Evolutionary conservation across 2,329 filamentous ascomycete genomes (phyloP).

Genomic region (Talaromyces piceae): DNA sequence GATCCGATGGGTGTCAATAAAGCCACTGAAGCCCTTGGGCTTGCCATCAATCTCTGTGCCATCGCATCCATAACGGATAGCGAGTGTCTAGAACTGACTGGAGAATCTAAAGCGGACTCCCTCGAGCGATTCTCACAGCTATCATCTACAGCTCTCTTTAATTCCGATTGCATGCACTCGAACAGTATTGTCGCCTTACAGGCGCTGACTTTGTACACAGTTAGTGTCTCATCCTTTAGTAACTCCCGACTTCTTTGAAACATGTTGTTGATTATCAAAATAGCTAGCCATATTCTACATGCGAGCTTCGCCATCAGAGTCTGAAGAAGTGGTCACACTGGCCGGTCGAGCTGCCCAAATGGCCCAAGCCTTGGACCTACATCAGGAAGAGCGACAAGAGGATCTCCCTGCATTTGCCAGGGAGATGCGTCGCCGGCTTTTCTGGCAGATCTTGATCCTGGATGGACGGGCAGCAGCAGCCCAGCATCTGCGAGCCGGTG

Average conservation of each 20-base stretch:
- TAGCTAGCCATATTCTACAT: not conserved
- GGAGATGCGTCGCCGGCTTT: constrained; percentile 4
- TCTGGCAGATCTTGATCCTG: constrained; percentile 2
- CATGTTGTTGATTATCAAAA: not conserved
- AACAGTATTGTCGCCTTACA: not conserved
- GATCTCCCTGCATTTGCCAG: not conserved
- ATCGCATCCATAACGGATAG: not conserved
- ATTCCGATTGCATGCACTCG: not conserved
- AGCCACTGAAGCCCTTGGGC: not conserved
- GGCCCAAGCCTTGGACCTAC: not conserved
- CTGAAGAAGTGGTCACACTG: not conserved
- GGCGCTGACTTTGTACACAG: not conserved
- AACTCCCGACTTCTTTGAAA: not conserved
- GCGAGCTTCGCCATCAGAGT: not conserved
- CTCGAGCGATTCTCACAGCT: not conserved
- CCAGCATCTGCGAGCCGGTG: not conserved
- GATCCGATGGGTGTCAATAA: not conserved
- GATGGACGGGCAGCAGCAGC: not conserved
- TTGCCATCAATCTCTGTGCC: constrained; percentile 1
- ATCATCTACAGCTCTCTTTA: not conserved
- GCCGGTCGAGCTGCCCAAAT: not conserved
- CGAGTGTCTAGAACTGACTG: not conserved
- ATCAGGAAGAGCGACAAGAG: not conserved
- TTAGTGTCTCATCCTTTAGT: not conserved
- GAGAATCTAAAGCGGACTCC: not conserved